A percentile compares a stretch with the other conserved stretches of the same genome.
These are phyloP conservation scores for Ophiostoma pallidulum DNA, from an alignment of 2,329 filamentous ascomycete species.

Conservation along the genomic window DNA sequence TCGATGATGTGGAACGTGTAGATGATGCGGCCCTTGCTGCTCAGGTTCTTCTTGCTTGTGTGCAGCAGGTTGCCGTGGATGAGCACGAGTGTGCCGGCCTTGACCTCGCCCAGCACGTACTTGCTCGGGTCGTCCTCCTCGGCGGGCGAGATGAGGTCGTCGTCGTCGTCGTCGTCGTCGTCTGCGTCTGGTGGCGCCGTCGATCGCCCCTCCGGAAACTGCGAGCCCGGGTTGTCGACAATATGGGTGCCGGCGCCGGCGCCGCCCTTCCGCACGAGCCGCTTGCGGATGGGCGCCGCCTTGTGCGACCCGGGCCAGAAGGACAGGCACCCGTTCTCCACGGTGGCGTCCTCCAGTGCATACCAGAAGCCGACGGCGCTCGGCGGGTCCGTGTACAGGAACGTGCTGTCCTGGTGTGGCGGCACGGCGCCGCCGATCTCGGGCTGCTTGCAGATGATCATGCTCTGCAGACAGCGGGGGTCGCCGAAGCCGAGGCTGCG, in stretches of 20 bases:
- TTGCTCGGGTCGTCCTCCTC: constrained; percentile 38
- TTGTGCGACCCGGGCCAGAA: constrained; percentile 75
- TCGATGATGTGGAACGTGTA: constrained; percentile 98
- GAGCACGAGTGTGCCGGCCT: constrained; percentile 79
- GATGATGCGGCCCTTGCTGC: constrained; percentile 78
- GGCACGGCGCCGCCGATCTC: constrained; percentile 89
- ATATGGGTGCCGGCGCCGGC: constrained; percentile 52
- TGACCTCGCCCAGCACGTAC: constrained; percentile 77
- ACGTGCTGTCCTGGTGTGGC: constrained; percentile 86
- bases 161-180: constrained; percentile 27
- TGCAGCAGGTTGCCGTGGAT: constrained; percentile 95
- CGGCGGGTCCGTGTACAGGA: constrained; percentile 82
- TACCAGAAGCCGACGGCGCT: constrained; percentile 96
- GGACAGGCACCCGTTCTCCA: constrained; percentile 78
- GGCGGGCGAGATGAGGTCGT: not conserved
- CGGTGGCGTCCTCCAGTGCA: constrained; percentile 83
- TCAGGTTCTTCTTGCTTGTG: constrained; percentile 89
- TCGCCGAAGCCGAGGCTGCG: constrained; percentile 63
- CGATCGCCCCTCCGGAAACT: constrained; percentile 42
- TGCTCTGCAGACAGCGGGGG: constrained; percentile 76
- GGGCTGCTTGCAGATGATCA: constrained; percentile 98
- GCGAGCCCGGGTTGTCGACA: constrained; percentile 54
- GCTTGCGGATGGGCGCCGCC: constrained; percentile 57
- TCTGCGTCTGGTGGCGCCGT: no score
- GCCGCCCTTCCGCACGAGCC: constrained; percentile 60